phyloP scores from a whole-genome alignment of 257 asterid genomes.

The Osmanthus fragrans region DNA sequence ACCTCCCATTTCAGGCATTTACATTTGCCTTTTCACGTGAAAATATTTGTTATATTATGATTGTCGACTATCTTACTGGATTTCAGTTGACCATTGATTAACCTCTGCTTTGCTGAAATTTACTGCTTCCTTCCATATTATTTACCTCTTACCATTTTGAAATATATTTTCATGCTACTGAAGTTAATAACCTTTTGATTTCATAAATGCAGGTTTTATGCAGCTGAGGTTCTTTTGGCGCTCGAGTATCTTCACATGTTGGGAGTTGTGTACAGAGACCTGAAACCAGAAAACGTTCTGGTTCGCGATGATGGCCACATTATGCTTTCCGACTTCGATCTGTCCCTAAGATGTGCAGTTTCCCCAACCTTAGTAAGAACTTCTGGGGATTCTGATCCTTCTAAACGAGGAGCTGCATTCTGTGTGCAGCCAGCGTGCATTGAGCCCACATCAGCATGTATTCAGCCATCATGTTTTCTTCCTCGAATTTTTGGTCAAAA shows the following conservation, averaged over 20 bases:
- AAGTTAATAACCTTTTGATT: background rate
- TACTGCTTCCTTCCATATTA: background rate
- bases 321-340: background rate
- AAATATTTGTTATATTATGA: background rate
- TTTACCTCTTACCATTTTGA: background rate
- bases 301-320: background rate
- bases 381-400: background rate
- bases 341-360: background rate
- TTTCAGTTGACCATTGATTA: background rate
- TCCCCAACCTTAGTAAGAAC: background rate
- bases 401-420: constrained; percentile 5
- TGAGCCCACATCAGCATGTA: constrained; percentile 33
- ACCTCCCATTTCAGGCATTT: background rate
- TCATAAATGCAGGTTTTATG: constrained; percentile 33
- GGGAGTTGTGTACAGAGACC: constrained; percentile 41
- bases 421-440: constrained; percentile 34
- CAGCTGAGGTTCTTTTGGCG: constrained; percentile 41
- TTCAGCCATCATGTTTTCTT: constrained; percentile 38
- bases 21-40: background rate
- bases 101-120: background rate
- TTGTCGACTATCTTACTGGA: background rate
- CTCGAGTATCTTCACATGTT: constrained; percentile 43
- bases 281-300: constrained; percentile 27
- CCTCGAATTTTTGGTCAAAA: constrained; percentile 31
- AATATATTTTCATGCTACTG: background rate